These are phyloP conservation scores for Phytophthora capsici DNA, from an alignment of 352 stramenopile genomes.

Conservation along the genomic window DNA sequence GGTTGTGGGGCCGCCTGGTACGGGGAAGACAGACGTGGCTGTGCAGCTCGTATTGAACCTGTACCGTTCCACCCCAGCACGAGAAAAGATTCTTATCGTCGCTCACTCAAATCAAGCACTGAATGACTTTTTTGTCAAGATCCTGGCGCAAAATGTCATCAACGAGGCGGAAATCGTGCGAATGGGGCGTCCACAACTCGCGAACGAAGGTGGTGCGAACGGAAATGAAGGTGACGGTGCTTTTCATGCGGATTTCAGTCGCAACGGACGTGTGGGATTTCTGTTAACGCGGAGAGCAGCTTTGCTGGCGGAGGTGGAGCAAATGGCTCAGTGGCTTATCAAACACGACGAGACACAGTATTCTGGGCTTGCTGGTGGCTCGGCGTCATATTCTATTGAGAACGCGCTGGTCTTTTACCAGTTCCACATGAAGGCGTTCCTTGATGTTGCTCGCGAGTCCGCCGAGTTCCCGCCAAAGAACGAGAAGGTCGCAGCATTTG, in stretches of 20 bases:
- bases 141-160: conserved; percentile 86
- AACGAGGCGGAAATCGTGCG: conserved; percentile 90
- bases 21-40: conserved; percentile 95
- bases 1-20: conserved; percentile 93
- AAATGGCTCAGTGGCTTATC: conserved; percentile 91
- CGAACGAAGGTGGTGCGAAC: conserved; percentile 2
- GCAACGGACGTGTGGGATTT: conserved; percentile 91
- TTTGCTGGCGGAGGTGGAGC: conserved; percentile 93
- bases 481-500: conserved; percentile 27
- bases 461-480: conserved; percentile 25
- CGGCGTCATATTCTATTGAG: conserved; percentile 95
- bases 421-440: conserved; percentile 86
- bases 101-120: conserved; percentile 96
- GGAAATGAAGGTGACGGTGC: conserved; percentile 68
- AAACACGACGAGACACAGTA: conserved; percentile 39
- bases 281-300: conserved; percentile 67
- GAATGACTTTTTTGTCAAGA: conserved; percentile 95
- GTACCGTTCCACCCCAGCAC: conserved; percentile 78
- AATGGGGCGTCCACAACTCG: conserved; percentile 65
- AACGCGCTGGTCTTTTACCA: conserved; percentile 96
- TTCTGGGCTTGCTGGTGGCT: conserved; percentile 62
- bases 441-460: conserved; percentile 49
- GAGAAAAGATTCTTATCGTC: conserved; percentile 94
- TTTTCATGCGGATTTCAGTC: conserved; percentile 94
- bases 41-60: conserved; percentile 96